Conservation (phyloP, 148 eudicot species). For the Fallopia convolvulus region DNA sequence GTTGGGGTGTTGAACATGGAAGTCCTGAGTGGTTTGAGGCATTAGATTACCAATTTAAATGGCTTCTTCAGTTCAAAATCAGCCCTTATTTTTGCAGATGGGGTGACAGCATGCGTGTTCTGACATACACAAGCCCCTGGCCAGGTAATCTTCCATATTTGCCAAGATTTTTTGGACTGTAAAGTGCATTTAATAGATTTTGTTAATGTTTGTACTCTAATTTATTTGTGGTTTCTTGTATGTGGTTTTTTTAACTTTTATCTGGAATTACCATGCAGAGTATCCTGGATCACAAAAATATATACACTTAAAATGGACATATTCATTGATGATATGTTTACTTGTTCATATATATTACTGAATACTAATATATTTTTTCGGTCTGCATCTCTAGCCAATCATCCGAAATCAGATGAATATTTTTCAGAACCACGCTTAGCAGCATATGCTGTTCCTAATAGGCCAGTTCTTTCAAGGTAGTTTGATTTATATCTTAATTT, state of each 20-base stretch:
- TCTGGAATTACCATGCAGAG: background rate
- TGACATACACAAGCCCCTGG: conserved; percentile 94
- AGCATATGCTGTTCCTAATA: conserved; percentile 94
- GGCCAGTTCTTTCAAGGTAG: conserved; percentile 67
- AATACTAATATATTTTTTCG: background rate
- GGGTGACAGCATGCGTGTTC: conserved; percentile 95
- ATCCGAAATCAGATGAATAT: conserved; percentile 95
- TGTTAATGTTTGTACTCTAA: background rate
- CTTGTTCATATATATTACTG: background rate
- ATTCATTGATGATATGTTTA: background rate
- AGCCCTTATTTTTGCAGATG: conserved; percentile 98
- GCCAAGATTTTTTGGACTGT: background rate
- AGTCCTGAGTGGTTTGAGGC: conserved; percentile 83
- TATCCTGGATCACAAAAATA: background rate
- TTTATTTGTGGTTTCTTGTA: background rate
- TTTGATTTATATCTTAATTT: conserved; percentile 15
- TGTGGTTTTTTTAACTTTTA: background rate
- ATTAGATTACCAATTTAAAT: conserved; percentile 79
- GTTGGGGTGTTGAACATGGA: conserved; percentile 91
- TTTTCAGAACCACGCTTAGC: conserved; percentile 87
- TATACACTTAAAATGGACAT: background rate
- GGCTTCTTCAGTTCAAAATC: conserved; percentile 89
- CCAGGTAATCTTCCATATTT: conserved; percentile 48
- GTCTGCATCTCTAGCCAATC: conserved; percentile 56
- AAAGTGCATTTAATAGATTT: background rate